Base-by-base conservation (phyloP, 164 flowering plant genomes). In the Echeveria elegans region DNA sequence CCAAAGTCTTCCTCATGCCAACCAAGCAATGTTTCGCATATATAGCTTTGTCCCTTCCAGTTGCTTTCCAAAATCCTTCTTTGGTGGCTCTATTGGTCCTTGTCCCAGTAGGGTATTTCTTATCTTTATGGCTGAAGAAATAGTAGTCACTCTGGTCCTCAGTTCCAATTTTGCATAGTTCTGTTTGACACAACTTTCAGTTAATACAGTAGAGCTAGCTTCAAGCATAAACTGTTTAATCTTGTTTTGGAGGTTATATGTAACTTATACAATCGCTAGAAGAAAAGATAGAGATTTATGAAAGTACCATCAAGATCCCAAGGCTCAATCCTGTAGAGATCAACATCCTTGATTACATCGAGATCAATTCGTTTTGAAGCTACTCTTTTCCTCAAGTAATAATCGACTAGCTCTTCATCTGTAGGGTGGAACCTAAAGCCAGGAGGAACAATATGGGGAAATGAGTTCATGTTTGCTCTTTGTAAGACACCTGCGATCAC, bases 41-140 rank as follows among this genome's bases (percentile, higher is more conserved):
- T 21, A 93, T 88, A 16, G 94, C 86, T 76, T 93, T 93, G 72
- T 93, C 98, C 72, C 98, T 82, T 75, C 98, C 98, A 7, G 98
- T 93, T 16, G 98, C 98, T 73, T 92, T 93, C 98, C 98, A 93
- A 68, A 93, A 93, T 32, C 98, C 98, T 26, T 96, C 93, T 72
- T 86, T 85, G 29, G 98, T 92, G 26, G 98, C 98, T 74, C 98
- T 79, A 73, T 92, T 92, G 1, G 98, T 93, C 18, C 98, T 89
- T 52, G 98, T 88, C 68, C 98, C 98, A 12, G 97, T 90, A 12
- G 98, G 98, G 73, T 93, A 93, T 75, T 93, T 93, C 92, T 90
- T 90, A 66, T 93, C 98, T 77, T 93, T 93, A 38, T 93, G 98
- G 81, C 98, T 93, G 47, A 93, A 93, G 77, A 93, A 93, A 66